Percentiles rank a stretch among this genome's conserved stretches.
Conservation (phyloP, 805 yeast genomes). For the Saccharomycopsis vini region DNA sequence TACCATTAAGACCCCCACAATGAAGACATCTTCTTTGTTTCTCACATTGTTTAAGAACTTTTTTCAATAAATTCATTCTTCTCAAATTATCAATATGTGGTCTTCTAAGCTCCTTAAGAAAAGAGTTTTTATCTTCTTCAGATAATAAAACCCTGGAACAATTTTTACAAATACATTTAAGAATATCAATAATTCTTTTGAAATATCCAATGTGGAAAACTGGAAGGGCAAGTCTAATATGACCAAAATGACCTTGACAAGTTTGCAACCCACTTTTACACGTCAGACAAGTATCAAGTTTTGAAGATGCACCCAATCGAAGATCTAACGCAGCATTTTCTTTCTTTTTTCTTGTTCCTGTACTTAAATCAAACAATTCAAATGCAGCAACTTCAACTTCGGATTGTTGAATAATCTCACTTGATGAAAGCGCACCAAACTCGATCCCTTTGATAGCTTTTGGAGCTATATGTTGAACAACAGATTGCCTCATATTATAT, state of each 20-base stretch:
- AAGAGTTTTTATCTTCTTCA: conserved; percentile 60
- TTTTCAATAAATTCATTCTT: conserved; percentile 81
- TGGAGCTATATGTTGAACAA: conserved; percentile 54
- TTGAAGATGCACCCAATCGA: conserved; percentile 89
- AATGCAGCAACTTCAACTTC: conserved; percentile 90
- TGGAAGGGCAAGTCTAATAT: conserved; percentile 84
- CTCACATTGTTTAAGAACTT: conserved; percentile 83
- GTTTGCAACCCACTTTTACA: conserved; percentile 88
- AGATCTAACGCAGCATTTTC: conserved; percentile 83
- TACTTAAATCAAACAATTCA: conserved; percentile 81
- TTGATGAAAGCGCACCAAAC: conserved; percentile 87
- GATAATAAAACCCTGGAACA: conserved; percentile 75
- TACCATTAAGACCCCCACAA: conserved; percentile 90
- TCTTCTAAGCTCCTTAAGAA: conserved; percentile 68
- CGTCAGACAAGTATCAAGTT: conserved; percentile 76
- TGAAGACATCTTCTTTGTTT: conserved; percentile 85
- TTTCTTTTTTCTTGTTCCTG: conserved; percentile 76
- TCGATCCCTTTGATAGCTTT: conserved; percentile 84
- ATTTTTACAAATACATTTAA: conserved; percentile 85
- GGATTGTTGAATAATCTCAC: conserved; percentile 85
- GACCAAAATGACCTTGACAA: conserved; percentile 99
- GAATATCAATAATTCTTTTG: conserved; percentile 77
- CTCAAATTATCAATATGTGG: conserved; percentile 87
- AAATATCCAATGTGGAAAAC: conserved; percentile 97
- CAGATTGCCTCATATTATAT: conserved; percentile 17